A percentile compares a stretch with the other conserved stretches of the same genome.
Conservation (phyloP, 306 rosid species). For the Quercus aquifolioides region DNA sequence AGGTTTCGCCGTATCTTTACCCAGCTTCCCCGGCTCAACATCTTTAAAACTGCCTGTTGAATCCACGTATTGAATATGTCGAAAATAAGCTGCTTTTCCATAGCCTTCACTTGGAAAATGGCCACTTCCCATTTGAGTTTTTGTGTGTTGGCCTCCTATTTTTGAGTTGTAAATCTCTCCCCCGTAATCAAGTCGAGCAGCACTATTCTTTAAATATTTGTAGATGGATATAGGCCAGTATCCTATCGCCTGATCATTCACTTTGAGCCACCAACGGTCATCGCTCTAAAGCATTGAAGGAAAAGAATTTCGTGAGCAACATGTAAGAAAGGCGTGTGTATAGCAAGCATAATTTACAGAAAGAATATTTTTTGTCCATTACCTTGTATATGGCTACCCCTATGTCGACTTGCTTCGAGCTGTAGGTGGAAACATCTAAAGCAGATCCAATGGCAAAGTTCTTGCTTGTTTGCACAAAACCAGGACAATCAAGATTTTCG, state of each 20-base stretch:
- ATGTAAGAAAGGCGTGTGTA: not conserved
- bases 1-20: not conserved
- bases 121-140: conserved; percentile 35
- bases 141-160: not conserved
- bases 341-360: not conserved
- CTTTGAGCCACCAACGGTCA: conserved; percentile 24
- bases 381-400: too few relatives aligned
- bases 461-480: not conserved
- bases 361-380: not conserved
- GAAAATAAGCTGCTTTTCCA: conserved; percentile 13
- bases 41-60: not conserved
- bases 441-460: not conserved
- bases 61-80: conserved; percentile 7
- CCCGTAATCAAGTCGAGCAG: not conserved
- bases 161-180: conserved; percentile 13
- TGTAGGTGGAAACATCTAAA: too few relatives aligned
- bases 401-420: too few relatives aligned
- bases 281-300: not conserved
- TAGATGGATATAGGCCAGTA: conserved; percentile 27
- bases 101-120: conserved; percentile 15
- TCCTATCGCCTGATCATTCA: conserved; percentile 1
- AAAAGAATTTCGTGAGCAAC: not conserved
- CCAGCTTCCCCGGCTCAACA: not conserved
- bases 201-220: not conserved
- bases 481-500: not conserved